A percentile compares a stretch with the other conserved stretches of the same genome.
These are phyloP conservation scores for Podospora sp. DNA, from an alignment of 495 filamentous ascomycete species.

Conservation along the genomic window DNA sequence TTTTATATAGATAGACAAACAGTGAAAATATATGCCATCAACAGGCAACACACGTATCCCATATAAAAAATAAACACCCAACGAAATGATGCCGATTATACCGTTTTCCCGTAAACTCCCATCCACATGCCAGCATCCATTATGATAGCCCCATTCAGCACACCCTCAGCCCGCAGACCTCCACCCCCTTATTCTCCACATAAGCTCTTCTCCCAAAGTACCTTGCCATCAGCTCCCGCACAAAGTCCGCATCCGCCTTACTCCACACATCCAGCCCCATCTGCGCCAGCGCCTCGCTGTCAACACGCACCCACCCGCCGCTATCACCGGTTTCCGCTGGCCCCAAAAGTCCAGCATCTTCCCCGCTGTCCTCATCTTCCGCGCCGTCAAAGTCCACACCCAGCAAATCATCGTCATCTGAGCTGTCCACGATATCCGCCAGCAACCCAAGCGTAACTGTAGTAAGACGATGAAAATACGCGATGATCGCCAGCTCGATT, in stretches of 20 bases:
- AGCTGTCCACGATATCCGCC: conserved; percentile 65
- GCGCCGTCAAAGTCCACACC: conserved; percentile 42
- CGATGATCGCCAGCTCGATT: conserved; percentile 75
- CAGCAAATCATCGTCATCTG: conserved; percentile 54
- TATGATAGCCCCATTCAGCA: conserved; percentile 46
- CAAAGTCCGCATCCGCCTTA: conserved; percentile 70
- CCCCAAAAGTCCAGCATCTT: conserved; percentile 31
- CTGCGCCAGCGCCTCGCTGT: conserved; percentile 68
- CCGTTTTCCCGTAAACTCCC: neutral
- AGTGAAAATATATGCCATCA: neutral
- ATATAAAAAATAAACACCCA: neutral
- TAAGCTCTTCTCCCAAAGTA: conserved; percentile 74
- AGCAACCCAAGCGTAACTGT: conserved; percentile 68
- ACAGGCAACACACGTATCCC: neutral
- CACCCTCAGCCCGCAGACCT: conserved; percentile 81
- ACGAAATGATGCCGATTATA: neutral
- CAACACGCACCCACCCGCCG: conserved; percentile 56
- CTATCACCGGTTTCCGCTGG: conserved; percentile 31
- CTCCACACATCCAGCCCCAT: conserved; percentile 93
- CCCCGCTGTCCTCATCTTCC: conserved; percentile 21
- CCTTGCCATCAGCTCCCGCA: conserved; percentile 63
- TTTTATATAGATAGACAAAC: neutral
- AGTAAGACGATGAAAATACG: conserved; percentile 90
- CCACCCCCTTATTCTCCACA: conserved; percentile 71
- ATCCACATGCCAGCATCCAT: neutral